Evolutionary conservation across 2,329 filamentous ascomycete species (phyloP).

Genomic region (Fusarium keratoplasticum): DNA sequence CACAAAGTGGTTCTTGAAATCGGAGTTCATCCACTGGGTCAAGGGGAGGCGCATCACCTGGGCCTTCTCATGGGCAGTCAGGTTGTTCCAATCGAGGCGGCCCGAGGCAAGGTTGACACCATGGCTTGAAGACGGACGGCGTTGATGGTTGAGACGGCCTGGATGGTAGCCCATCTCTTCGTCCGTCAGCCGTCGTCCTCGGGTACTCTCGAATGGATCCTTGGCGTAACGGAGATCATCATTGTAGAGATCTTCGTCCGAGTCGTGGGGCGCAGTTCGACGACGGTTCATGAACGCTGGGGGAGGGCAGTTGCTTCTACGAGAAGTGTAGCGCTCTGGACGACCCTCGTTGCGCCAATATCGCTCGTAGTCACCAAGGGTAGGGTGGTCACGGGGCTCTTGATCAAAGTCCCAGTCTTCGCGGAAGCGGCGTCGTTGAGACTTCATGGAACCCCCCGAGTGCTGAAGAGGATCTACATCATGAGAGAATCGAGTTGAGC

Average conservation of each 20-base stretch:
- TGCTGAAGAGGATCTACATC: constrained; percentile 39
- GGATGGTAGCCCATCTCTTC: constrained; percentile 40
- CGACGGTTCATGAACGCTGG: constrained; percentile 41
- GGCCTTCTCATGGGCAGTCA: constrained; percentile 54
- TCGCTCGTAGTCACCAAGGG: constrained; percentile 39
- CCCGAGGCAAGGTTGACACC: constrained; percentile 32
- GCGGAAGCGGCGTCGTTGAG: constrained; percentile 35
- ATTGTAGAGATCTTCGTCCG: constrained; percentile 40
- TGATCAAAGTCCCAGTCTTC: constrained; percentile 43
- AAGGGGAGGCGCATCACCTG: constrained; percentile 58
- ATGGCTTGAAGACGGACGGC: constrained; percentile 26
- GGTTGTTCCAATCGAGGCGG: constrained; percentile 52
- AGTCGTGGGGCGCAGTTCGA: constrained; percentile 34
- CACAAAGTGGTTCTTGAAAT: constrained; percentile 58
- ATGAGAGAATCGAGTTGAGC: constrained; percentile 28
- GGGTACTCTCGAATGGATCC: constrained; percentile 23
- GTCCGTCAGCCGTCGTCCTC: constrained; percentile 32
- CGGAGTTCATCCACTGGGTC: constrained; percentile 60
- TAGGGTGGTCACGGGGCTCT: constrained; percentile 27
- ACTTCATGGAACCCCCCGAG: constrained; percentile 35
- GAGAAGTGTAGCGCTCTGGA: constrained; percentile 37
- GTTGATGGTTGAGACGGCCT: constrained; percentile 7
- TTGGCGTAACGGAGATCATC: constrained; percentile 34
- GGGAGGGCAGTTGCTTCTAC: constrained; percentile 40
- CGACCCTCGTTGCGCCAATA: constrained; percentile 41